Evolutionary conservation across 345 rosid species (phyloP), one percentile per base, ranked within the genome.

Genomic region (Capsella bursapastoris): DNA sequence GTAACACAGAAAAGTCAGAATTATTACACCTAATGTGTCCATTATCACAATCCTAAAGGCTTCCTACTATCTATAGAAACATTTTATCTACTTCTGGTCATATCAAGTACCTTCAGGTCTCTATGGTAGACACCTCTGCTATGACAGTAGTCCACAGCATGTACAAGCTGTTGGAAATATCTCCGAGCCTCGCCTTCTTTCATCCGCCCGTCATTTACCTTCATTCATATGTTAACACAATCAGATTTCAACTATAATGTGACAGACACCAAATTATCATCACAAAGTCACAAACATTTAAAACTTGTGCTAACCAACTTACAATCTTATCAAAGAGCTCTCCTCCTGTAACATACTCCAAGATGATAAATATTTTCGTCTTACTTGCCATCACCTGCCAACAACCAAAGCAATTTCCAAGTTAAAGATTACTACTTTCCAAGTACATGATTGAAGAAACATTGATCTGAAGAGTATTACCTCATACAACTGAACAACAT

Each of bases 61-160:
- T 35, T 14, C 38, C 38, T 14, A 55, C 7, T 34, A 52, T 52
- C 8, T 52, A n/a, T 31, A 57, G 1, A 57, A 57, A 4, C 40
- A 16, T n/a, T 57, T 6, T n/a, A 8, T 8, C 27, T 9, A 35
- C 2, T 57, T 34, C 0, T 1, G 1, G 0, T 57, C 7, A 1
- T 34, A 34, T 18, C 8, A 22, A 0, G 34, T 60, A 94, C 99
- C 97, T 95, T 95, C 31, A 95, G 90, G 74, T 95, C 97, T 83
- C 99, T 87, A 68, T 95, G 99, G 81, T 84, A 95, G 53, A 95
- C 99, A 70, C 97, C 99, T 83, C 99, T 84, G 70, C 97, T 95
- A 79, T 95, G 99, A 78, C 99, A 95, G 70, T 90, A 95, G 78
- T 95, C 99, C 61, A 95, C 93, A 37, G 88, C 90, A 83, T 95